Evolutionary conservation across 2,329 filamentous ascomycete genomes (phyloP), one percentile per base, ranked within the genome.

Genomic region (Ophiognomonia clavigignenti-juglandacearum): DNA sequence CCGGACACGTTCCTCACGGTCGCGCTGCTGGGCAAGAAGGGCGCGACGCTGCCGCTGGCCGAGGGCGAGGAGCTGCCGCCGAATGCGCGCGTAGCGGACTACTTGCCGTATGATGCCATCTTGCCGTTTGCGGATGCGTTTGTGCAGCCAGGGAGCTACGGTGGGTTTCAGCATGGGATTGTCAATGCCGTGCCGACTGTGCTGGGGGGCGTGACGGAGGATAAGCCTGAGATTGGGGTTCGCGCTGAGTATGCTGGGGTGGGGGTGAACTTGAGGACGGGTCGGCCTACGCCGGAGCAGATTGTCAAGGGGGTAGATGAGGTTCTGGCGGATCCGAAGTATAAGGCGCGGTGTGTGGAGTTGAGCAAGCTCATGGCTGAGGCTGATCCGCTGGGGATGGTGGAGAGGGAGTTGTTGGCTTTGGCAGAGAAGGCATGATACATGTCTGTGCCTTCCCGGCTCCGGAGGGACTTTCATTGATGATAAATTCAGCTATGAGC

Each of bases 111-210:
- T 51, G 70, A 77, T 47, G 58, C 63, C 0, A 48, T 76, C 2
- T 59, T 77, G 3, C 65, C 66, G 2, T 50, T 72, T 56, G 61
- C 62, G 29, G 70, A 67, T 36, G 63, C 72, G 1, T 72, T 75
- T 22, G 61, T 78, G 11, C 65, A 64, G n/a, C 76, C 75, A 37
- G 74, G 66, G 8, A 72, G 73, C 7, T 77, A 73, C 48, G 71
- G 73, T 4, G 70, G 68, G 2, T 65, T 74, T 38, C 62, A 67
- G 26, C 70, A 75, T 44, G 65, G 64, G 4, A 56, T 74, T 2
- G 61, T 64, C 27, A 65, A 70, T 44, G 71, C 70, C 0, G 67
- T 74, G 18, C 72, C 73, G 1, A 64, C 75, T 56, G 67, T 77
- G 3, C 56, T 75, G 18, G 65, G 69, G 0, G 73, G 73, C 1